A percentile compares a stretch with the other conserved stretches of the same genome.
Conservation (phyloP, 176 grass and related monocot genomes). For the Thinopyrum elongatum region DNA sequence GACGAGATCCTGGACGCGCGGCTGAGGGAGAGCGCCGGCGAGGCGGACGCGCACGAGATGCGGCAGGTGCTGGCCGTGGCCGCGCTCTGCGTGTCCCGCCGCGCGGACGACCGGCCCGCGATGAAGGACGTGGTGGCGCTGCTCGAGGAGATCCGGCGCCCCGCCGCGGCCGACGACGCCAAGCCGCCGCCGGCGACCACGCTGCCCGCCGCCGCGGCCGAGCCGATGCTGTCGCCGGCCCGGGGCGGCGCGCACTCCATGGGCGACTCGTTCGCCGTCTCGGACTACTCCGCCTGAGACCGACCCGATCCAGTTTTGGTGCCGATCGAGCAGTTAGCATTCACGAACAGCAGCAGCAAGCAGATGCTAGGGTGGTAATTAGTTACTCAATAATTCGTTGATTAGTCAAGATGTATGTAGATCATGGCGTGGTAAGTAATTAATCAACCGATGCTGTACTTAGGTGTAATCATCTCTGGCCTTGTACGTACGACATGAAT, state of each 20-base stretch:
- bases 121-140: constrained; percentile 91
- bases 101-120: constrained; percentile 63
- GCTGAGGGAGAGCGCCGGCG: constrained; percentile 34
- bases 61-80: constrained; percentile 71
- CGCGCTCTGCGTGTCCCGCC: constrained; percentile 55
- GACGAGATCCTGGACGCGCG: constrained; percentile 70
- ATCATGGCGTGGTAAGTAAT: neutral
- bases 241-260: constrained; percentile 15
- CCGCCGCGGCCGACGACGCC: constrained; percentile 32
- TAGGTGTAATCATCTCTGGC: constrained; percentile 23
- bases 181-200: neutral
- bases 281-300: constrained; percentile 70
- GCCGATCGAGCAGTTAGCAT: neutral
- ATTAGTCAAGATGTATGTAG: constrained; percentile 16
- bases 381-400: constrained; percentile 8
- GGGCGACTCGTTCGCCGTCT: constrained; percentile 59
- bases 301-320: neutral
- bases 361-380: neutral
- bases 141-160: constrained; percentile 70
- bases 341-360: neutral
- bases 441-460: constrained; percentile 5
- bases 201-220: neutral
- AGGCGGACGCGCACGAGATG: constrained; percentile 72
- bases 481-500: constrained; percentile 42
- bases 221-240: constrained; percentile 32